phyloP scores from a whole-genome alignment of 2,329 filamentous ascomycete genomes.

The Aspergillus sp. region DNA sequence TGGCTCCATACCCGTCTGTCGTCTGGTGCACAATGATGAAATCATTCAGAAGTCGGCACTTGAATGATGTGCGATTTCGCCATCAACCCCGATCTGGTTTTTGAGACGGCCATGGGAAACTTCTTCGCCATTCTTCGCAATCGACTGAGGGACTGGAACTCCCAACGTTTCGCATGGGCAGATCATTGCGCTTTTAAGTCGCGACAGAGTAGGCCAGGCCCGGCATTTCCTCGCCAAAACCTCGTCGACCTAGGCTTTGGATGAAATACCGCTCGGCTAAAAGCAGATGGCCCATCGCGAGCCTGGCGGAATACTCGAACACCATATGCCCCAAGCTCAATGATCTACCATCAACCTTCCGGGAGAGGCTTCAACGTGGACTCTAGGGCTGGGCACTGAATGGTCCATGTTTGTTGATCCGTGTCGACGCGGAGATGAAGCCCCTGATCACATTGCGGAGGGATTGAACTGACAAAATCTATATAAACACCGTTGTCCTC shows the following conservation, averaged over 20 bases:
- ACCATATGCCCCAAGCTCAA: neutral
- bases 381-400: neutral
- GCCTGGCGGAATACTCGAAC: conserved; percentile 1
- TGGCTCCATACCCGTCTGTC: neutral
- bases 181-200: neutral
- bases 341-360: neutral
- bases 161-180: neutral
- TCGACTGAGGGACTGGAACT: neutral
- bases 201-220: neutral
- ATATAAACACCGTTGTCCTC: neutral
- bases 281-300: no score
- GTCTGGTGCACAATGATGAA: neutral
- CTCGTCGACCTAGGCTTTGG: neutral
- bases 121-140: neutral
- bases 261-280: neutral
- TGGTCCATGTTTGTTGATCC: neutral
- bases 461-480: no score
- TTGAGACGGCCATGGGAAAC: neutral
- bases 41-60: neutral
- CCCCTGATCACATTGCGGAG: no score
- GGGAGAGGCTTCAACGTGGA: neutral
- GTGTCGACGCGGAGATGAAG: neutral
- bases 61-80: conserved; percentile 5
- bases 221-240: neutral
- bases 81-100: neutral